Percentiles rank a stretch among this genome's conserved stretches.
Evolutionary conservation across 1,139 yeast genomes (phyloP).

Genomic region (Yamadazyma sp.): DNA sequence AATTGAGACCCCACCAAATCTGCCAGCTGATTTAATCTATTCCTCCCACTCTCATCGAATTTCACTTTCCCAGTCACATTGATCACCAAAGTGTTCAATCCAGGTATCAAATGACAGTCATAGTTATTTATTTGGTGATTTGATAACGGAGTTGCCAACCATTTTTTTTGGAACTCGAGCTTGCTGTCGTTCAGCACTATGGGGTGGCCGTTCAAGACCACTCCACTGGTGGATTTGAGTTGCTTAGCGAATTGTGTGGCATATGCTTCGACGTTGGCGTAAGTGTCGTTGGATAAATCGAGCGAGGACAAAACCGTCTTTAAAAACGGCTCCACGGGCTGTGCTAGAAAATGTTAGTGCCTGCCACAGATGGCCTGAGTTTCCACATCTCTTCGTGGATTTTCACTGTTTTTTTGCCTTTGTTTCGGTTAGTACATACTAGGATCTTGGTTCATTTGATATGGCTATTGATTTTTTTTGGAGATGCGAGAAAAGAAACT

Average conservation of each 20-base stretch:
- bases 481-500: background rate
- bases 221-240: constrained; percentile 45
- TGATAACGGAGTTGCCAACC: constrained; percentile 62
- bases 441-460: constrained; percentile 22
- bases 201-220: constrained; percentile 68
- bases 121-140: constrained; percentile 62
- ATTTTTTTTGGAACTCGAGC: constrained; percentile 59
- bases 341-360: constrained; percentile 31
- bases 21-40: constrained; percentile 61
- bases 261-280: constrained; percentile 45
- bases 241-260: constrained; percentile 53
- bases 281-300: constrained; percentile 32
- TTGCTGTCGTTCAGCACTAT: constrained; percentile 51
- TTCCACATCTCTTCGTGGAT: background rate
- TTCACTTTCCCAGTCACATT: constrained; percentile 64
- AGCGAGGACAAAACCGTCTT: constrained; percentile 39
- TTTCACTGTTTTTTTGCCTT: background rate
- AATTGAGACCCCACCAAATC: constrained; percentile 24
- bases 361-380: background rate
- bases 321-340: constrained; percentile 46
- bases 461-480: background rate
- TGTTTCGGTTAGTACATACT: constrained; percentile 24
- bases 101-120: constrained; percentile 74
- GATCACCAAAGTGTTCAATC: constrained; percentile 55
- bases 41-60: constrained; percentile 73